These are phyloP conservation scores for Coniochaeta ligniaria DNA, from an alignment of 2,329 filamentous ascomycete species.

Conservation along the genomic window DNA sequence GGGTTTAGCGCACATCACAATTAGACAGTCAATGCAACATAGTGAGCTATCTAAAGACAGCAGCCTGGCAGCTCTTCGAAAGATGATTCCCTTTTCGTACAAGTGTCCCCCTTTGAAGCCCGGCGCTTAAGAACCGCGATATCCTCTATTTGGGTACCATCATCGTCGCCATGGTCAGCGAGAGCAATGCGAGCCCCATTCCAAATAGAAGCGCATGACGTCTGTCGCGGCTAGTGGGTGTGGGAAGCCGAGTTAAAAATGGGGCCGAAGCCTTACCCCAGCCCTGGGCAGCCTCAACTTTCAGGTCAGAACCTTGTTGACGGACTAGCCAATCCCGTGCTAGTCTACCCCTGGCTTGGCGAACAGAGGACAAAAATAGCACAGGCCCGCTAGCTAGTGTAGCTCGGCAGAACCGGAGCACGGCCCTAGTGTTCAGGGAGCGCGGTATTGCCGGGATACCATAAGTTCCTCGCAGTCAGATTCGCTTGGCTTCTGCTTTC, in stretches of 20 bases:
- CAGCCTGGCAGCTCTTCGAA: background rate
- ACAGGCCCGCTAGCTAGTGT: background rate
- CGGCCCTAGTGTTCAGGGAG: background rate
- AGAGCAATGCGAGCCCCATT: background rate
- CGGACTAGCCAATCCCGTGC: background rate
- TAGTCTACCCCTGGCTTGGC: background rate
- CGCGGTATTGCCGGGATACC: background rate
- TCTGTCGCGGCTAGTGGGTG: background rate
- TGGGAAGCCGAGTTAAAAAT: conserved; percentile 4
- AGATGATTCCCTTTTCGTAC: background rate
- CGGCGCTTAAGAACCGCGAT: background rate
- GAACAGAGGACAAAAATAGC: background rate
- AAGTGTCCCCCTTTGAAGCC: background rate
- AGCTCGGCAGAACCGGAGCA: background rate
- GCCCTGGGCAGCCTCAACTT: conserved; percentile 4
- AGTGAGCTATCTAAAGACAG: background rate
- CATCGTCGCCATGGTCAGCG: background rate
- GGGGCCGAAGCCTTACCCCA: conserved; percentile 11
- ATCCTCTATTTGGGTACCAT: background rate
- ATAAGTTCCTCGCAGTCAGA: background rate
- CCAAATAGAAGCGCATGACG: background rate
- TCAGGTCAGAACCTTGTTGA: background rate
- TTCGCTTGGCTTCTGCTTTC: background rate
- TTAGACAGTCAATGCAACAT: background rate
- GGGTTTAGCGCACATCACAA: background rate